Evolutionary conservation across 345 rosid genomes (phyloP).

Genomic region (Microcos paniculata): DNA sequence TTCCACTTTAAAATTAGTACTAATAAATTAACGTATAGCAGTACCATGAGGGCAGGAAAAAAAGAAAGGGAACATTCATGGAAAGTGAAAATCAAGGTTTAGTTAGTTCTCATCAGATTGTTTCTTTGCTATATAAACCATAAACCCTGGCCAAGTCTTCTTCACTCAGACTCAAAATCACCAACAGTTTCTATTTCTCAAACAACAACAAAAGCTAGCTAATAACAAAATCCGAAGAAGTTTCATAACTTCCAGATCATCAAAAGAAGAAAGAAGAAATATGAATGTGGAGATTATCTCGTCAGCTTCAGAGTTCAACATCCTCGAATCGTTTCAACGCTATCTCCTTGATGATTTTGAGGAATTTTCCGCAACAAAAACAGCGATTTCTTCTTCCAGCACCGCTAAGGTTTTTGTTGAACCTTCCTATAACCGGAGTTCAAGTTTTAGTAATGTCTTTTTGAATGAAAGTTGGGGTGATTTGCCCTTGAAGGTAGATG

Average conservation of each 20-base stretch:
- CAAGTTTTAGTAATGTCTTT: constrained; percentile 60
- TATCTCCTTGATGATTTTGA: constrained; percentile 29
- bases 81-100: background rate
- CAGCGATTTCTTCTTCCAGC: background rate
- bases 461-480: constrained; percentile 32
- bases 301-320: constrained; percentile 13
- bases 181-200: background rate
- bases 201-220: background rate
- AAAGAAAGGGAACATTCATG: background rate
- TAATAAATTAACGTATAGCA: no score
- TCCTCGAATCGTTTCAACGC: constrained; percentile 28
- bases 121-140: background rate
- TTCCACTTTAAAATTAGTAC: no score
- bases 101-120: background rate
- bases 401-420: background rate
- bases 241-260: background rate
- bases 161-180: background rate
- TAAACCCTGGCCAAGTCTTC: background rate
- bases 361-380: background rate
- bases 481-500: constrained; percentile 24
- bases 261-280: background rate
- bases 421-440: constrained; percentile 35
- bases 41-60: no score
- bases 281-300: background rate
- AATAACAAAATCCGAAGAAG: background rate